phyloP scores from a whole-genome alignment of 78 protist genomes.

The Dictyostelium intermedium region DNA sequence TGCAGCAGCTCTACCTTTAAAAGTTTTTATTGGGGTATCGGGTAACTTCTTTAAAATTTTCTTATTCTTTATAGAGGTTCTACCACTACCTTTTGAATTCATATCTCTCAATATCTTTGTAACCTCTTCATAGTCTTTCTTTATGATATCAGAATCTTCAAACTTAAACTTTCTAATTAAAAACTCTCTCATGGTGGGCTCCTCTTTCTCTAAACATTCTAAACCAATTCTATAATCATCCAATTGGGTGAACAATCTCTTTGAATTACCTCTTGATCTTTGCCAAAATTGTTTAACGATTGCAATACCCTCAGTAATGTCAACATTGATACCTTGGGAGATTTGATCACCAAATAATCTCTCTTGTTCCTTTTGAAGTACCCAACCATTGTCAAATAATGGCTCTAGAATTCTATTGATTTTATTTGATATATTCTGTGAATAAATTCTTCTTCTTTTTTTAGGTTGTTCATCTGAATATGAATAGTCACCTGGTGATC shows the following conservation, averaged over 20 bases:
- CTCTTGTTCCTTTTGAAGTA: constrained; percentile 45
- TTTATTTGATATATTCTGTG: constrained; percentile 34
- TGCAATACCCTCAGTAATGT: constrained; percentile 7
- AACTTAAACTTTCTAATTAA: constrained; percentile 11
- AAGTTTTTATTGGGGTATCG: constrained; percentile 32
- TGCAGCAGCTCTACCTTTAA: constrained; percentile 44
- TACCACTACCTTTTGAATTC: constrained; percentile 59
- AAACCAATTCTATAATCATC: constrained; percentile 77
- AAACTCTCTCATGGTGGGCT: neutral
- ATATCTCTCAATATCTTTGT: constrained; percentile 11
- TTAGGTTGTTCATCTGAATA: constrained; percentile 31
- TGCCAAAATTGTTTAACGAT: constrained; percentile 70
- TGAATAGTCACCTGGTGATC: neutral
- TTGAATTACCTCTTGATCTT: constrained; percentile 70
- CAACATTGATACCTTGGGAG: constrained; percentile 26
- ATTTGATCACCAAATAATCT: constrained; percentile 28
- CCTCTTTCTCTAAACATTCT: constrained; percentile 39
- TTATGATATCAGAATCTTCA: constrained; percentile 14
- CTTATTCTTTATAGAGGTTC: constrained; percentile 55
- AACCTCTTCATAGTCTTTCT: constrained; percentile 42
- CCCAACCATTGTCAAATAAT: constrained; percentile 62
- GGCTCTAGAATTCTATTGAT: constrained; percentile 53
- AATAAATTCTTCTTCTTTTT: constrained; percentile 60
- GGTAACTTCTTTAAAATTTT: constrained; percentile 29
- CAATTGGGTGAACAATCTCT: constrained; percentile 53